Conservation (phyloP, 2,329 filamentous ascomycete genomes). For the Ramichloridium luteum region DNA sequence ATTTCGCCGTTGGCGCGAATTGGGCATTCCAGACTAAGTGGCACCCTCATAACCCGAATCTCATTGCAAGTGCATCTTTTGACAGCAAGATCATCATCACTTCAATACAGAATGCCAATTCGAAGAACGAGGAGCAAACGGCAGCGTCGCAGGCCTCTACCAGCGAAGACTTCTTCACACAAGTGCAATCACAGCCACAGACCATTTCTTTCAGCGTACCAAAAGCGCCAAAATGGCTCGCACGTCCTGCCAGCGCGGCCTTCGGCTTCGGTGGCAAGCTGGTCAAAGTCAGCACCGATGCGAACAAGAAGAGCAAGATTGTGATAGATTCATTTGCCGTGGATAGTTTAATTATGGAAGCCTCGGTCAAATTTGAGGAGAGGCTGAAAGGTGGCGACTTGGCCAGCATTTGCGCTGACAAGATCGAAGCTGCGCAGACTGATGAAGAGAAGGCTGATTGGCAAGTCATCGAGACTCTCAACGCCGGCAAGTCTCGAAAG, state of each 20-base stretch:
- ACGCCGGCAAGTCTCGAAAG: constrained; percentile 72
- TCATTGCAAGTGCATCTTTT: constrained; percentile 91
- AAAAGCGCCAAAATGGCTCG: constrained; percentile 82
- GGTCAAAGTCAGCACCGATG: constrained; percentile 61
- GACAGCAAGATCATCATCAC: constrained; percentile 93
- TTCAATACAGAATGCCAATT: constrained; percentile 86
- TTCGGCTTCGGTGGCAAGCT: constrained; percentile 96
- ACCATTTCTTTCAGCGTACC: constrained; percentile 75
- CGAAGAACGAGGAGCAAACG: constrained; percentile 51
- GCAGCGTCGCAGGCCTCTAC: constrained; percentile 57
- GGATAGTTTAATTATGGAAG: constrained; percentile 70
- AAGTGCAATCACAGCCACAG: constrained; percentile 82
- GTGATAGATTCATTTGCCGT: constrained; percentile 79
- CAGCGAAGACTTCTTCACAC: constrained; percentile 92
- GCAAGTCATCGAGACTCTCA: constrained; percentile 83
- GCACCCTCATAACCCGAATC: constrained; percentile 81
- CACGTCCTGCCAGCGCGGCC: constrained; percentile 70
- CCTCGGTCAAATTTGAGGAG: constrained; percentile 77
- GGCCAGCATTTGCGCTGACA: constrained; percentile 63
- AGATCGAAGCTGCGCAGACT: constrained; percentile 60
- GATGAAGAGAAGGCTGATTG: constrained; percentile 94
- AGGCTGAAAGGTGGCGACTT: constrained; percentile 69
- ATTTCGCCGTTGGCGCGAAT: constrained; percentile 96
- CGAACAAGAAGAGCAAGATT: constrained; percentile 57
- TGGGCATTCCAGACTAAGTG: constrained; percentile 96